Conservation (phyloP, 225 moss, liverwort and hornwort species). For the Physcomitrellopsis africana region DNA sequence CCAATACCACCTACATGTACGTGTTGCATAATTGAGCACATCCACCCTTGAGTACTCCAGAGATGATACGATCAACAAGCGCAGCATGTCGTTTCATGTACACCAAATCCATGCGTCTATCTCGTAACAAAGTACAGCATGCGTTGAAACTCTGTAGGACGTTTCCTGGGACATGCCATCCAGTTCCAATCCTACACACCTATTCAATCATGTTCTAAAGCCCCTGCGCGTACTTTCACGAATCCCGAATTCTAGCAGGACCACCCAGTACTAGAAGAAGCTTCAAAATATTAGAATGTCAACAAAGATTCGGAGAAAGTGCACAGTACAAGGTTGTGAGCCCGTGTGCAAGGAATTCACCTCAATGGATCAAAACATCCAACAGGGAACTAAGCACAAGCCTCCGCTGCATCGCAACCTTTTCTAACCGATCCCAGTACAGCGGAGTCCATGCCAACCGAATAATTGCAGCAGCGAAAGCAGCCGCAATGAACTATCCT, state of each 20-base stretch:
- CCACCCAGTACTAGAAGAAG: too few relatives aligned
- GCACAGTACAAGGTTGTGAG: too few relatives aligned
- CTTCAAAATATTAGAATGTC: too few relatives aligned
- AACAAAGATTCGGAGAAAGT: too few relatives aligned
- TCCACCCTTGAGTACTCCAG: conserved; percentile 8
- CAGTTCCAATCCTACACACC: background rate
- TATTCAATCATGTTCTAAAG: background rate
- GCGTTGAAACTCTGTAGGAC: background rate
- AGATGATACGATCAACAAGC: conserved; percentile 1
- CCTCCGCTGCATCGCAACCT: too few relatives aligned
- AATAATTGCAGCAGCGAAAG: background rate
- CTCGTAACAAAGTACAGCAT: conserved; percentile 20
- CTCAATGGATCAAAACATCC: too few relatives aligned
- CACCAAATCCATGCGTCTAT: conserved; percentile 31
- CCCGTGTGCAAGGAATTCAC: too few relatives aligned
- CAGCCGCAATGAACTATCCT: too few relatives aligned
- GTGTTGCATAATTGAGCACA: conserved; percentile 6
- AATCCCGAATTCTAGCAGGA: background rate
- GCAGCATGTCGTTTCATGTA: conserved; percentile 20
- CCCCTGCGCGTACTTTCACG: too few relatives aligned
- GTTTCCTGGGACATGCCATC: background rate
- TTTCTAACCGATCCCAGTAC: too few relatives aligned
- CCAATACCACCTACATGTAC: conserved; percentile 30
- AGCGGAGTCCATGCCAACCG: background rate
- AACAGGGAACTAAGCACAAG: too few relatives aligned